A percentile compares a stretch with the other conserved stretches of the same genome.
Conservation (phyloP, 805 yeast genomes). For the Candida dendrica region DNA sequence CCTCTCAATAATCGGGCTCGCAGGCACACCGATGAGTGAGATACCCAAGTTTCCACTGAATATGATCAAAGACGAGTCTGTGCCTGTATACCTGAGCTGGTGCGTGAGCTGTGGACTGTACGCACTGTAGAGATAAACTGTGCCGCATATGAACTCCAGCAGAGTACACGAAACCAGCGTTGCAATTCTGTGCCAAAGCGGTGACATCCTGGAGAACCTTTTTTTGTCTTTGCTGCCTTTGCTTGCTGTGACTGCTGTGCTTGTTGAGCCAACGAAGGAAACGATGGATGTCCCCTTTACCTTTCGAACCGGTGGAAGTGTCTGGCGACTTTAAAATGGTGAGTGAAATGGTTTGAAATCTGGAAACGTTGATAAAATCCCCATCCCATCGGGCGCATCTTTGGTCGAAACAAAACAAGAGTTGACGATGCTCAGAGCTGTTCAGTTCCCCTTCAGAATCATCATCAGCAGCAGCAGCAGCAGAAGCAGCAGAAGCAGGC, state of each 20-base stretch:
- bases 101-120: constrained; percentile 72
- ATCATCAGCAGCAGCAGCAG: no score
- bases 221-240: no score
- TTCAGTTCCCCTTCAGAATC: neutral
- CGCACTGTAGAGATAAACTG: constrained; percentile 68
- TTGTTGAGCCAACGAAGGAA: no score
- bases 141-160: constrained; percentile 59
- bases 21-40: constrained; percentile 58
- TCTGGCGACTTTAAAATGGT: no score
- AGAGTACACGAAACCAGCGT: constrained; percentile 14
- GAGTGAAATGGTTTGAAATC: no score
- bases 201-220: neutral
- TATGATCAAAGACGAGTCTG: constrained; percentile 58
- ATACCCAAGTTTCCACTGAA: constrained; percentile 61
- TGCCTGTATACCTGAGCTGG: constrained; percentile 48
- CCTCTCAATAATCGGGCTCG: constrained; percentile 58
- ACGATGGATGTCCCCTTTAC: no score
- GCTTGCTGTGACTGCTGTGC: no score
- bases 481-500: no score
- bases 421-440: neutral
- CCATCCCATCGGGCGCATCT: no score
- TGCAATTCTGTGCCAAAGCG: neutral
- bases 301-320: no score
- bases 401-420: neutral
- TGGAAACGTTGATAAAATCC: no score